These are phyloP conservation scores for Cordyceps cicadae DNA, from an alignment of 2,329 filamentous ascomycete genomes.

Conservation along the genomic window DNA sequence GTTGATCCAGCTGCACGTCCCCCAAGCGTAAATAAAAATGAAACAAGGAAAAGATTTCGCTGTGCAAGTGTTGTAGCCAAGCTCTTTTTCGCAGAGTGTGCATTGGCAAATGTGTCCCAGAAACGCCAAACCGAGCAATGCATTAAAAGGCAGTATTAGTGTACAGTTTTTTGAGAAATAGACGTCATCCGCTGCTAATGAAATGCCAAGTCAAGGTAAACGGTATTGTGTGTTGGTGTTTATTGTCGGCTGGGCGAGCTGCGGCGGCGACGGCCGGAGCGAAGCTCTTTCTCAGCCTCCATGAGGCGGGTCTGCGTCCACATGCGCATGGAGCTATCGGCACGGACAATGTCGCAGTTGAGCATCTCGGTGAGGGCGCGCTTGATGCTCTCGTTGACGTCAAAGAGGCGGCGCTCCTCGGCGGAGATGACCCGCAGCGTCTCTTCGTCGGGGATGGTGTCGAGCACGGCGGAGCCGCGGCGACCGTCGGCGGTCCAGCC, in stretches of 20 bases:
- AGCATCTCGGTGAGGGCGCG: slow-evolving; percentile 52
- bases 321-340: slow-evolving; percentile 42
- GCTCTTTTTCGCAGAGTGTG: not conserved
- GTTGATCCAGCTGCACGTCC: not conserved
- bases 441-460: slow-evolving; percentile 38
- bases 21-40: not conserved
- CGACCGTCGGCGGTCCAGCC: slow-evolving; percentile 24
- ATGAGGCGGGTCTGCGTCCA: slow-evolving; percentile 53
- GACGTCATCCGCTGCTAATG: not conserved
- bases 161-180: not conserved
- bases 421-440: slow-evolving; percentile 40
- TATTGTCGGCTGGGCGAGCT: slow-evolving; percentile 25
- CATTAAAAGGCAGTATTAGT: not conserved
- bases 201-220: not conserved
- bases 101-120: not conserved
- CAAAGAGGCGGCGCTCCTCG: slow-evolving; percentile 45
- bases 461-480: slow-evolving; percentile 21
- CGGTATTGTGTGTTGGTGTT: not conserved
- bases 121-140: slow-evolving; percentile 6
- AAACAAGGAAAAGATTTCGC: slow-evolving; percentile 2
- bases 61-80: not conserved
- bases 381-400: slow-evolving; percentile 55
- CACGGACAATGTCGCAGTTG: slow-evolving; percentile 49
- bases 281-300: slow-evolving; percentile 52
- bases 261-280: slow-evolving; percentile 42